Base-by-base conservation (phyloP, 2,329 filamentous ascomycete genomes). In the Amauroascus niger region DNA sequence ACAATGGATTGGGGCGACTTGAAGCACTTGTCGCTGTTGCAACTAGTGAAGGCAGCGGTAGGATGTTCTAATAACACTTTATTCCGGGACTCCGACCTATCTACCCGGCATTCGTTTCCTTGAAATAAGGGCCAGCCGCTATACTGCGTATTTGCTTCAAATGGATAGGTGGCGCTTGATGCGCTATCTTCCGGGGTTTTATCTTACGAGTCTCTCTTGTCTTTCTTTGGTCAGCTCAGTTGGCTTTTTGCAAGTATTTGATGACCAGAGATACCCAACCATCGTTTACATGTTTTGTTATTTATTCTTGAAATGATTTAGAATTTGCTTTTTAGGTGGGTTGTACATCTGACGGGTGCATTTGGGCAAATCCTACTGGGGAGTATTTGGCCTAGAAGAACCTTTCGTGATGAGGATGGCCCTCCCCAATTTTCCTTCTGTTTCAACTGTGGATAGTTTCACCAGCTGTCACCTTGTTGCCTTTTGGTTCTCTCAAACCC, bases 21-120 rank as follows among this genome's bases (percentile, higher is more conserved):
- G 74, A 76, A 58, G 74, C 73, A 48, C 68, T 76, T 45, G 74
- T 76, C 39, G 74, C 74, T 22, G 74, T 75, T 50, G 74, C 74
- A 32, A 76, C 74, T 6, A 74, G 72, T 52, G 73, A 60, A 45
- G 51, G 45, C 44, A 53, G 46, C 35, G 20, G 30, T 14, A 48
- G 43, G 16, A 33, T 41, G 28, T 28, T 43, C 9, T 48, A 35
- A 47, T 35, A 26, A 20, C 7, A n/a, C 20, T 11, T 43, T 11
- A 2, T 6, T 43, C 28, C 28, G 11, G 4, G 8, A 24, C 40
- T 35, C 32, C 37, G 13, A n/a, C 5, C 24, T 14, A 22, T 24
- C 14, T 5, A 28, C 6, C 3, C 3, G 22, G 22, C 26, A 11
- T 32, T 32, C n/a, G 24, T 41, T 35, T 7, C n/a, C 8, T 20